Conservation (phyloP, 2,329 filamentous ascomycete species). For the Clathrospora elynae region DNA sequence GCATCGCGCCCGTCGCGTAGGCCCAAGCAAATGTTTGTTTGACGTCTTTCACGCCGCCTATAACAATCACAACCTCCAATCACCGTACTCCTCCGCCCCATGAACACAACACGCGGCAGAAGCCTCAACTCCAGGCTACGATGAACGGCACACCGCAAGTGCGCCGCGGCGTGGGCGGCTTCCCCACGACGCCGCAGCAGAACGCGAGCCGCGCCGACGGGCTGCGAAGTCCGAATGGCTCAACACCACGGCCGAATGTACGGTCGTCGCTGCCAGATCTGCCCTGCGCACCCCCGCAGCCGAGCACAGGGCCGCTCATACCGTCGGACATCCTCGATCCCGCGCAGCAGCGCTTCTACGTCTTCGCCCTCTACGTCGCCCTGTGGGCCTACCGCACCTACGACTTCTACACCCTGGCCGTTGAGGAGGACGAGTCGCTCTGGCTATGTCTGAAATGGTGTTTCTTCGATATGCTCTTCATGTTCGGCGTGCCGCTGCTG, state of each 20-base stretch:
- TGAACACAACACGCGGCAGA: constrained; percentile 24
- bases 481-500: constrained; percentile 84
- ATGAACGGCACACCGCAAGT: constrained; percentile 78
- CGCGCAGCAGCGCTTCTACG: constrained; percentile 87
- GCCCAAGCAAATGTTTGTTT: constrained; percentile 35
- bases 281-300: constrained; percentile 29
- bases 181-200: constrained; percentile 71
- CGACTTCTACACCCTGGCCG: constrained; percentile 78
- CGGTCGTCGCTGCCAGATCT: constrained; percentile 42
- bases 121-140: constrained; percentile 56
- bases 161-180: constrained; percentile 76
- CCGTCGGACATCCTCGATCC: constrained; percentile 82
- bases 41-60: constrained; percentile 20
- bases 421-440: constrained; percentile 85
- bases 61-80: constrained; percentile 7
- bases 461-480: constrained; percentile 79
- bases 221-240: constrained; percentile 29
- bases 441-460: constrained; percentile 95
- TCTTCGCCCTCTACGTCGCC: constrained; percentile 75
- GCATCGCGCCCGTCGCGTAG: constrained; percentile 34
- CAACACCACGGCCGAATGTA: constrained; percentile 42
- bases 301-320: constrained; percentile 67
- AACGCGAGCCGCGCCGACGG: constrained; percentile 49
- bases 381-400: constrained; percentile 84
- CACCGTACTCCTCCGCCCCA: constrained; percentile 14